Evolutionary conservation across 768 basidiomycete genomes (phyloP), one percentile per base, ranked within the genome.

Genomic region (Mycena albidolilacea): DNA sequence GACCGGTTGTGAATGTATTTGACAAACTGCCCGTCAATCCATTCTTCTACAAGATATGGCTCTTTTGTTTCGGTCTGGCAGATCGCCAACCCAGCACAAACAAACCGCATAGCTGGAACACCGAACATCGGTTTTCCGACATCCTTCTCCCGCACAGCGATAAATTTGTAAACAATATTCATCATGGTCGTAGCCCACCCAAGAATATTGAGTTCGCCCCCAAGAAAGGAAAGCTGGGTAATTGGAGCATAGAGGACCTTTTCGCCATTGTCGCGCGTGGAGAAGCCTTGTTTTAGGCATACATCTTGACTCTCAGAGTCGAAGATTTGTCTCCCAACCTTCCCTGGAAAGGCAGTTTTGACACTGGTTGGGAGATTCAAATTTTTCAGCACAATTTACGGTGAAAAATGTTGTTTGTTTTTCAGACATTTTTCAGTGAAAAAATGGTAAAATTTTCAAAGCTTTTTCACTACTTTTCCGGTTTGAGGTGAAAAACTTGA

Each of bases 1-100:
- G 63, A 64, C 9, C 35, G 15, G 48, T 64, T 64, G 37, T 64
- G 63, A 23, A 64, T 64, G 12, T 64, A 64, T 41, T 64, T 52
- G 30, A 64, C 63, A 41, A 64, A 64, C 21, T 12, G 30, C 7
- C 62, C 62, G 19, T 64, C 62, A 37, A 64, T 64, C 62, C 62
- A 64, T 23, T 64, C 62, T 19, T 64, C 62, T 1, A 64, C 44
- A 6, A 64, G n/a, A 48, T 48, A 64, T 15, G 62, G n/a, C 3
- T 46, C 30, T 19, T 64, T 46, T 43, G 46, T 11, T 7, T 64
- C 30, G 10, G 14, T 21, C 21, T 64, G 62, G 35, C 15, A 46
- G 46, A 61, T 61, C 2, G 43, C 62, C 12, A 64, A 15, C 11
- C 62, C 62, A 48, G 44, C 62, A 15, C n/a, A 14, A 10, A 64